phyloP scores from a whole-genome alignment of 1,139 yeast species.

The Blastobotrys illinoisensis region DNA sequence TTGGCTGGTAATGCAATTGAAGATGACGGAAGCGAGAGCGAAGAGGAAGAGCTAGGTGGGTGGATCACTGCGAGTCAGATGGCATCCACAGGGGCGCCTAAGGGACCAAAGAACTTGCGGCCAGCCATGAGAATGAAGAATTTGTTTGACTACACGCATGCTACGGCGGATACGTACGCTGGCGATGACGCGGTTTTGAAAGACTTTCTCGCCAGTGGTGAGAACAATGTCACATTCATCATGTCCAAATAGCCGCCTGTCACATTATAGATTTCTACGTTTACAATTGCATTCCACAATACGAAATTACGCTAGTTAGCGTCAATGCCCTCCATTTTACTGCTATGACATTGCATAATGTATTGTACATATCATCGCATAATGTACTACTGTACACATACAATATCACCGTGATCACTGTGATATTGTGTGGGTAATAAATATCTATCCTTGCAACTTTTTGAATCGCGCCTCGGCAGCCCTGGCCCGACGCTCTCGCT shows the following conservation, averaged over 20 bases:
- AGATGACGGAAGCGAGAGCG: conserved; percentile 17
- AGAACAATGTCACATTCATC: conserved; percentile 12
- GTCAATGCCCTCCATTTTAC: too few species aligned
- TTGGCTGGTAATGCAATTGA: conserved; percentile 13
- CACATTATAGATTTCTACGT: too few species aligned
- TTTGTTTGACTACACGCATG: conserved; percentile 56
- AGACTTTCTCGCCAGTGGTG: neutral
- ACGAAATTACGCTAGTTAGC: too few species aligned
- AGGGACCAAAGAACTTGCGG: conserved; percentile 22
- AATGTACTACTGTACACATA: too few species aligned
- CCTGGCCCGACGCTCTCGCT: conserved; percentile 92
- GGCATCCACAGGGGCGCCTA: conserved; percentile 26
- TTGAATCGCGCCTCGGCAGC: conserved; percentile 89
- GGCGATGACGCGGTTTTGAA: conserved; percentile 6
- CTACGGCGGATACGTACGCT: conserved; percentile 38
- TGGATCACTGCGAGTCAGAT: conserved; percentile 45
- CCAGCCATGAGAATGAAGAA: conserved; percentile 42
- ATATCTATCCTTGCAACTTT: conserved; percentile 10
- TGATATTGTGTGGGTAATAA: neutral
- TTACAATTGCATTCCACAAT: too few species aligned
- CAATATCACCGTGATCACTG: too few species aligned
- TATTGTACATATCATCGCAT: too few species aligned
- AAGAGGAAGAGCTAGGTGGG: conserved; percentile 28
- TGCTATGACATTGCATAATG: too few species aligned
- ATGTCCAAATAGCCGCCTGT: conserved; percentile 10